Evolutionary conservation across 768 basidiomycete species (phyloP).

Genomic region (Tulasnella sp.): DNA sequence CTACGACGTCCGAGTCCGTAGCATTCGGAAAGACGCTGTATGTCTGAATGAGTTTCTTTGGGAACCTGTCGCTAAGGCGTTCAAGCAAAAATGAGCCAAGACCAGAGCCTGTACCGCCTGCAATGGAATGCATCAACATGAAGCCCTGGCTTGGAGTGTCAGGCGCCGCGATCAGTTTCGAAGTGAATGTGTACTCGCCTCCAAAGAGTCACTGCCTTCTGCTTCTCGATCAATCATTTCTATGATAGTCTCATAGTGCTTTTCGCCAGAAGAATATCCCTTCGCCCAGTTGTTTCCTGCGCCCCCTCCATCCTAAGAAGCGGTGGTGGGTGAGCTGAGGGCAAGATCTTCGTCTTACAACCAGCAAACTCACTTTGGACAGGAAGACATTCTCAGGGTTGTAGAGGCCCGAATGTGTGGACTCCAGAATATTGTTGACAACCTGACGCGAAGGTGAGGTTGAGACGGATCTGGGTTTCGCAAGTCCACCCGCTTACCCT

Average conservation of each 20-base stretch:
- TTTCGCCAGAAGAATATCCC: constrained; percentile 83
- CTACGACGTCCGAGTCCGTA: constrained; percentile 73
- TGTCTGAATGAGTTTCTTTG: constrained; percentile 97
- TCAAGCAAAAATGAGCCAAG: constrained; percentile 97
- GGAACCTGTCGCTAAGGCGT: constrained; percentile 92
- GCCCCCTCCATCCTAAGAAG: constrained; percentile 71
- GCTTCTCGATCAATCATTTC: constrained; percentile 99
- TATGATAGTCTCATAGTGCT: constrained; percentile 91
- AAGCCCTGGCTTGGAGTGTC: constrained; percentile 58
- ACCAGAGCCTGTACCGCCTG: constrained; percentile 96
- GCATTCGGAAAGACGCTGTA: constrained; percentile 99
- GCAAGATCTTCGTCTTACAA: not conserved
- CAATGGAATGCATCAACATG: constrained; percentile 98
- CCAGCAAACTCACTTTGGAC: constrained; percentile 39
- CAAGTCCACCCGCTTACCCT: constrained; percentile 45
- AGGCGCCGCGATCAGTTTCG: not conserved
- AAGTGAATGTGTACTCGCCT: not conserved
- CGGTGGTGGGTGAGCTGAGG: not conserved
- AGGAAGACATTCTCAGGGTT: constrained; percentile 98
- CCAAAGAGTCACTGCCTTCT: constrained; percentile 92
- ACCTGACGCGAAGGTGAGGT: constrained; percentile 45
- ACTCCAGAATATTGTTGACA: constrained; percentile 86
- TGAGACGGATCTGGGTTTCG: not conserved
- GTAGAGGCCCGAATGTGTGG: constrained; percentile 79
- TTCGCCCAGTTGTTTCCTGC: constrained; percentile 99